Base-by-base conservation (phyloP, 345 rosid genomes). In the Luvunga scandens region DNA sequence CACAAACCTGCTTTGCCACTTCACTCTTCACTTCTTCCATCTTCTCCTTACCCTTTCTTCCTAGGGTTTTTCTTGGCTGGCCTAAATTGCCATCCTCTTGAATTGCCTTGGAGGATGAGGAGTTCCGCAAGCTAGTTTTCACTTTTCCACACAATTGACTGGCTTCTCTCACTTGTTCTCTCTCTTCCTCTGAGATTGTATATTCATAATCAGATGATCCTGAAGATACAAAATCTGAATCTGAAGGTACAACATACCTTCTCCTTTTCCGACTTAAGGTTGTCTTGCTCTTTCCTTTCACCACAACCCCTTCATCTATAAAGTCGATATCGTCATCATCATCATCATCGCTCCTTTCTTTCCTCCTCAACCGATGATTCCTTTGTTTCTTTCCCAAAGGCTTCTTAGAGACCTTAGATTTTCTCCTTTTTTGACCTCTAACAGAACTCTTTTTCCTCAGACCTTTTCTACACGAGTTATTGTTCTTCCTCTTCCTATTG, bases 121-220 rank as follows among this genome's bases (percentile, higher is more conserved):
- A 88, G 75, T 87, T 79, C 82, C 95, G 87, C 88, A 88, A 82
- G 76, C 75, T 78, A 67, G 81, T 69, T 84, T 86, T 89, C 82
- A 86, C 64, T 65, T 77, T 75, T 66, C 84, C 84, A 76, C 72
- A 86, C 68, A 90, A 79, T 66, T 73, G 67, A 75, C 75, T 77
- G 31, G 94, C 98, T 87, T 94, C 98, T 84, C 85, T 90, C 83
- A 91, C 84, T 86, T 90, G 98, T 73, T 94, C 97, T 81, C 95
- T 90, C 91, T 97, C 96, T 85, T 97, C 98, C 90, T 93, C 99
- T 1, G 98, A 96, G 80, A 94, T 88, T 64, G 98, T 94, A 76
- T 86, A 94, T 64, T 91, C 97, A 65, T 65, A 83, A 85, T 92
- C 94, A 9, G 98, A 92, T 72, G 94, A 87, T 73, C 84, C 90